Conservation (phyloP, 169 alveolate species). For the Plasmodium knowlesi region DNA sequence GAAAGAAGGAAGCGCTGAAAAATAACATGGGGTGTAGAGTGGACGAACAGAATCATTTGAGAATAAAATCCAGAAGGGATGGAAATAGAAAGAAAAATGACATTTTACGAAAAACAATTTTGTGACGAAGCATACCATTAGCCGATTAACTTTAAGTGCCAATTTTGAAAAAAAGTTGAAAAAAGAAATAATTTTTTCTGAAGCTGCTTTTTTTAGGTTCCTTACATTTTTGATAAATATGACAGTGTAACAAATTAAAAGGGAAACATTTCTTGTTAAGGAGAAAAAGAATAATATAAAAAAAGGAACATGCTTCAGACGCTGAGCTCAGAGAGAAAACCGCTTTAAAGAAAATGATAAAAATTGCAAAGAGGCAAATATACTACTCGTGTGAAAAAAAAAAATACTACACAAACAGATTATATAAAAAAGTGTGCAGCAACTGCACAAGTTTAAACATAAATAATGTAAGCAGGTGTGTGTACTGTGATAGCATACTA, state of each 20-base stretch:
- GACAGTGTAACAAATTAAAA: neutral
- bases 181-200: neutral
- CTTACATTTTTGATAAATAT: neutral
- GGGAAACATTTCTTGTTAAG: neutral
- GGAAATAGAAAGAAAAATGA: neutral
- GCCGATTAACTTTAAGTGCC: neutral
- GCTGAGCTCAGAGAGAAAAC: neutral
- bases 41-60: neutral
- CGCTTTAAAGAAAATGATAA: conserved; percentile 33
- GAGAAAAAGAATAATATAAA: neutral
- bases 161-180: neutral
- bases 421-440: conserved; percentile 68
- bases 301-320: neutral
- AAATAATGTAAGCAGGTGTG: conserved; percentile 54
- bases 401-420: conserved; percentile 63
- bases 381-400: conserved; percentile 72
- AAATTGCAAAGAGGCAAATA: conserved; percentile 50
- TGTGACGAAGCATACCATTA: neutral
- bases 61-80: neutral
- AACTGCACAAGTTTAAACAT: conserved; percentile 61
- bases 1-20: neutral
- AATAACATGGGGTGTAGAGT: neutral
- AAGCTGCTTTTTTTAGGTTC: neutral
- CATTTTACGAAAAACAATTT: neutral
- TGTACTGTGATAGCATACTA: conserved; percentile 45